These are phyloP conservation scores for Zygnema cylindricum DNA, from an alignment of 139 green algal genomes.

Conservation along the genomic window DNA sequence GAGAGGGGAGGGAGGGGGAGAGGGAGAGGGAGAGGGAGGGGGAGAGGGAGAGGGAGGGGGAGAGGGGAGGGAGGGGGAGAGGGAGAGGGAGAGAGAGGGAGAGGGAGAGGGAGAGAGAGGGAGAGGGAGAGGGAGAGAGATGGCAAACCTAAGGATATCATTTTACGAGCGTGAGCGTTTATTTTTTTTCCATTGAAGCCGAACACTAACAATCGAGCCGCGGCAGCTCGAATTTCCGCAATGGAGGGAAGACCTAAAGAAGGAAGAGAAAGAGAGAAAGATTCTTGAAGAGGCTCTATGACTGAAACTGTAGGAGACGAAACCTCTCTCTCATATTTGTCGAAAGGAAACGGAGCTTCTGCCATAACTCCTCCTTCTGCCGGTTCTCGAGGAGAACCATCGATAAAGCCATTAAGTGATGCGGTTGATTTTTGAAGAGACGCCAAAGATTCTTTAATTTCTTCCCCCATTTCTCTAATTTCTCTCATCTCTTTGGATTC, in stretches of 20 bases:
- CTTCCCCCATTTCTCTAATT: too few species aligned
- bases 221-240: constrained; percentile 24
- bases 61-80: not conserved
- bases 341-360: not conserved
- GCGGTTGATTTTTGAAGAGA: not conserved
- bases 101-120: not conserved
- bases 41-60: not conserved
- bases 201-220: constrained; percentile 42
- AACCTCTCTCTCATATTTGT: not conserved
- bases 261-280: not conserved
- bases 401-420: not conserved
- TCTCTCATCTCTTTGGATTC: too few species aligned
- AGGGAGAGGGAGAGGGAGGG: not conserved
- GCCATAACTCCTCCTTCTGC: not conserved
- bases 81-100: not conserved
- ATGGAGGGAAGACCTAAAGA: not conserved
- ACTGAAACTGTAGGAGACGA: not conserved
- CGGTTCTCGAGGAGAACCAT: not conserved
- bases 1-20: not conserved
- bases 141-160: constrained; percentile 39
- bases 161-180: constrained; percentile 35
- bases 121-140: not conserved
- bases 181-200: constrained; percentile 53
- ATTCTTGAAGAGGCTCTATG: not conserved
- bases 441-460: too few species aligned